Evolutionary conservation across 2,329 filamentous ascomycete genomes (phyloP), one percentile per base, ranked within the genome.

Genomic region (Calonectria pseudoturangicola): DNA sequence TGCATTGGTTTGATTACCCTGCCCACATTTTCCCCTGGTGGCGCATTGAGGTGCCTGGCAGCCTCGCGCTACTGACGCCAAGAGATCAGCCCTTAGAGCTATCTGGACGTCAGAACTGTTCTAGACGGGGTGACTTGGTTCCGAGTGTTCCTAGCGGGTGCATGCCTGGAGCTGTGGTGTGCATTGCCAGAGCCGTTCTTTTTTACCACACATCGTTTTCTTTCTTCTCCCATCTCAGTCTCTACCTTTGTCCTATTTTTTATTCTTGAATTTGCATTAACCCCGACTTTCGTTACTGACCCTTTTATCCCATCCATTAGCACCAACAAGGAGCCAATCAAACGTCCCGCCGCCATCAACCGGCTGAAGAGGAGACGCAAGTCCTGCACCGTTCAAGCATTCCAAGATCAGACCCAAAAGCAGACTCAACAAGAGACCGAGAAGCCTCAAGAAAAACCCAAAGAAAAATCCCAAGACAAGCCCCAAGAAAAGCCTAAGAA

Each of bases 21-120:
- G 68, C 73, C 78, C 78, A 80, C 78, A 76, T 74, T 80, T 79
- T 72, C 73, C 78, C 78, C 75, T 79, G 69, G 76, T 80, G 77
- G 77, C 77, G 76, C 54, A 43, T 70, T 69, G 66, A 72, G 66
- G 71, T 75, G 65, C 77, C 74, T 75, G 70, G 72, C 75, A 77
- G 72, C 73, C 75, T 77, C 75, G 69, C 73, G 74, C 77, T 74
- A 75, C 69, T 56, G 56, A 62, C 65, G 71, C 75, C 76, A 77
- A 74, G 73, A 76, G 60, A 69, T 74, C 71, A 75, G 71, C 73
- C 70, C 64, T 69, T 60, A 66, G 51, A 45, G 47, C 39, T 66
- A 54, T 71, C 67, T 60, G 73, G 72, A 78, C 75, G 78, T 80
- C 78, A 80, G 75, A 76, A 75, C 58, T 63, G 73, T 75, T 77